Percentiles rank a stretch among this genome's conserved stretches.
Conservation (phyloP, 495 filamentous ascomycete species). For the Aspergillus saccharolyticus region DNA sequence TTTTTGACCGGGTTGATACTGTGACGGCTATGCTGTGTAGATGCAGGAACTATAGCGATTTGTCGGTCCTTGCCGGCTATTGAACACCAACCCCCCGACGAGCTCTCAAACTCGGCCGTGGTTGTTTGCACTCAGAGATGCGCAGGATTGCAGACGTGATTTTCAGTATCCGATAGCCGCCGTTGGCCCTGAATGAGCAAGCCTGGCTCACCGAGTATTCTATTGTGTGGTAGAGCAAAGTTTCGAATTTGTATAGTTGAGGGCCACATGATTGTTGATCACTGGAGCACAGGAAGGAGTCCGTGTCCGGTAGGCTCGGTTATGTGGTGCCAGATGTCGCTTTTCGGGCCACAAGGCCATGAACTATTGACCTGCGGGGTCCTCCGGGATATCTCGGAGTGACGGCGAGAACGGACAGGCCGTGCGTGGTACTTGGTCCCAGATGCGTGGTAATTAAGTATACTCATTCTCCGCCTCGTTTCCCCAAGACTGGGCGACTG, state of each 20-base stretch:
- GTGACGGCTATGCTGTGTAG: conserved; percentile 3
- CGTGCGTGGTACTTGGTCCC: not conserved
- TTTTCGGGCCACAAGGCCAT: not conserved
- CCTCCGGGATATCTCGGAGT: not conserved
- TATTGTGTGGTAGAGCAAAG: not conserved
- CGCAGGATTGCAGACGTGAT: not conserved
- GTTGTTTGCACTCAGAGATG: not conserved
- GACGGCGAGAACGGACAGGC: not conserved
- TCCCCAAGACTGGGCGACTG: not conserved
- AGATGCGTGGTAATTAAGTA: not conserved
- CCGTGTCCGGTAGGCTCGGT: not conserved
- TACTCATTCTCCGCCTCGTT: not conserved
- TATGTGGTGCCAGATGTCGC: not conserved
- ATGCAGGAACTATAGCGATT: conserved; percentile 1
- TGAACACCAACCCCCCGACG: not conserved
- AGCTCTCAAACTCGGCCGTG: not conserved
- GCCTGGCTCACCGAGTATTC: not conserved
- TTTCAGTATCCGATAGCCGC: not conserved
- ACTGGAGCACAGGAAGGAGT: not conserved
- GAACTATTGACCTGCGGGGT: not conserved
- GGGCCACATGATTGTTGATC: conserved; percentile 3
- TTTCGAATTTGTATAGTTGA: not conserved
- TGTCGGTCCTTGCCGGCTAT: not conserved
- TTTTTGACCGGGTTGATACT: not conserved
- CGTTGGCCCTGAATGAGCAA: not conserved